These are phyloP conservation scores for Entoloma clypeatum DNA, from an alignment of 1,284 basidiomycete species.

Conservation along the genomic window DNA sequence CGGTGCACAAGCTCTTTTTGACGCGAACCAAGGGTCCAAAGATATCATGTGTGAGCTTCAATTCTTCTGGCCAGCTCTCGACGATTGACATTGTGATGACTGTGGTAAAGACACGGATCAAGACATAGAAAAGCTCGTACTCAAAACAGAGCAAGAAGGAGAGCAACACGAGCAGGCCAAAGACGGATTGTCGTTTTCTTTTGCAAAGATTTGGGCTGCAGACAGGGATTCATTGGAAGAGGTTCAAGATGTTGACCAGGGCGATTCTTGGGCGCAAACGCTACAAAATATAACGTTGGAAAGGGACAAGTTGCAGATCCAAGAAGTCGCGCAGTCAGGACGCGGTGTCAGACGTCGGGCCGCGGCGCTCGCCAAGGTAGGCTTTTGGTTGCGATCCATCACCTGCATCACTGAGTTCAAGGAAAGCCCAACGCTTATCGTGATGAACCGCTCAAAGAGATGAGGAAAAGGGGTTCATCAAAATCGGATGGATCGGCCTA, in stretches of 20 bases:
- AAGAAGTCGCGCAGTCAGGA: conserved; percentile 52
- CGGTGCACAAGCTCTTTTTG: conserved; percentile 79
- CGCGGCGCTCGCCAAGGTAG: conserved; percentile 56
- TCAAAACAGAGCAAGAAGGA: conserved; percentile 76
- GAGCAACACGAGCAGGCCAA: conserved; percentile 44
- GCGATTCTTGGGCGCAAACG: conserved; percentile 76
- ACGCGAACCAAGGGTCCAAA: conserved; percentile 49
- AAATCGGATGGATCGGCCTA: conserved; percentile 35
- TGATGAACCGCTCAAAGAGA: conserved; percentile 28
- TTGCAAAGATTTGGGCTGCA: conserved; percentile 87
- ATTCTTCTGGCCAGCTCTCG: neutral
- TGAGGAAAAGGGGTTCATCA: conserved; percentile 18
- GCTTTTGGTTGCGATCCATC: conserved; percentile 3
- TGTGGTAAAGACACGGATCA: conserved; percentile 66
- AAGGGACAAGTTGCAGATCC: conserved; percentile 39
- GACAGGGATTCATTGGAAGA: conserved; percentile 69
- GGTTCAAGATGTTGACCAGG: conserved; percentile 55
- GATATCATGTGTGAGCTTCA: conserved; percentile 69
- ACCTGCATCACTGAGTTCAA: neutral
- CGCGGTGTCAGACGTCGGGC: conserved; percentile 70
- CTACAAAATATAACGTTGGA: conserved; percentile 61
- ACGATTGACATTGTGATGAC: conserved; percentile 6
- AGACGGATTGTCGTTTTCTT: conserved; percentile 62
- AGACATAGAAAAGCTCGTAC: conserved; percentile 79
- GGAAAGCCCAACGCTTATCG: conserved; percentile 22